A percentile compares a stretch with the other conserved stretches of the same genome.
Conservation (phyloP, 1,139 yeast species). For the Pichia sp. region DNA sequence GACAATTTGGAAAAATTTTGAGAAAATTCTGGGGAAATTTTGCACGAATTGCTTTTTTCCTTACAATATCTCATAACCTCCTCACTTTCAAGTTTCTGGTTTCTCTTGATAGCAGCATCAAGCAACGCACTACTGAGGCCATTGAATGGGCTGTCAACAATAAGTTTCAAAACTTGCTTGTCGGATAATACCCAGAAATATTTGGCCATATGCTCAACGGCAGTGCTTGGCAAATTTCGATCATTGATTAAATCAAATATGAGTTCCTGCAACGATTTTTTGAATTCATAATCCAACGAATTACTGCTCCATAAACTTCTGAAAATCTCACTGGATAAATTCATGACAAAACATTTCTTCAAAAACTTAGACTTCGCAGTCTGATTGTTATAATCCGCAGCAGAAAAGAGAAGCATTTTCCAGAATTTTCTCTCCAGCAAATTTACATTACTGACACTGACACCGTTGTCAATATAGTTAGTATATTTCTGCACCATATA, state of each 20-base stretch:
- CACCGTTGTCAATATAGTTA: constrained; percentile 1
- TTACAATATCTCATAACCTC: constrained; percentile 3
- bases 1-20: constrained; percentile 5
- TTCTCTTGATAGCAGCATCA: constrained; percentile 8
- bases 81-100: neutral
- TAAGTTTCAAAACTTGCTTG: constrained; percentile 13
- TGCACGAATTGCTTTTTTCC: neutral
- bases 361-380: constrained; percentile 18
- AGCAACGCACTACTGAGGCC: constrained; percentile 11
- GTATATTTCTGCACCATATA: constrained; percentile 34
- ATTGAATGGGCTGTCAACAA: constrained; percentile 17
- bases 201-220: neutral
- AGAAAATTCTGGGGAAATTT: neutral
- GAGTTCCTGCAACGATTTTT: constrained; percentile 1
- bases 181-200: constrained; percentile 25
- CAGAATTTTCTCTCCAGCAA: constrained; percentile 32
- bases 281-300: neutral
- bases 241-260: neutral
- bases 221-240: neutral
- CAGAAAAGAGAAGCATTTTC: constrained; percentile 23
- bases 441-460: constrained; percentile 13
- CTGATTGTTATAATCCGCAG: neutral
- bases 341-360: constrained; percentile 33
- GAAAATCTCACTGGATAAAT: constrained; percentile 40
- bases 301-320: constrained; percentile 29